Conservation (phyloP, 805 yeast species). For the Hanseniaspora pseudoguilliermondii region DNA sequence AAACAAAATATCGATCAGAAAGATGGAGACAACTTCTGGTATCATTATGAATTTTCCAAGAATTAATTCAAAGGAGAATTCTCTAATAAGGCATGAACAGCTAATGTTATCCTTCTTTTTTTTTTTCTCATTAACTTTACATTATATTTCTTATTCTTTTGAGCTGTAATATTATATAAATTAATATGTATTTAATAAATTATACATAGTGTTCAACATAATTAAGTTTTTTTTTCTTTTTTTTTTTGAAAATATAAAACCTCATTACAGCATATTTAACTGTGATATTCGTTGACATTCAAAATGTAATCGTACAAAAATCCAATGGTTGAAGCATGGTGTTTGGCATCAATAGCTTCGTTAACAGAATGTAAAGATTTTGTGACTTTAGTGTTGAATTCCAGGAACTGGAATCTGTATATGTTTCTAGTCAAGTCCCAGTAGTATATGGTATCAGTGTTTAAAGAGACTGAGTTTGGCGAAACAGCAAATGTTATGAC, state of each 20-base stretch:
- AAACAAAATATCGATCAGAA: background rate
- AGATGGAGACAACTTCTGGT: background rate
- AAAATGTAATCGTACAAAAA: conserved; percentile 40
- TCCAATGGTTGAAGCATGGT: conserved; percentile 49
- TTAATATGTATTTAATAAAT: background rate
- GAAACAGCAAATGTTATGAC: conserved; percentile 27
- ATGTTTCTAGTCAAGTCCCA: conserved; percentile 44
- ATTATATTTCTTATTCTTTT: background rate
- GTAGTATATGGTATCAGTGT: conserved; percentile 51
- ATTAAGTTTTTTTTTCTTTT: background rate
- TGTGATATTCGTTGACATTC: conserved; percentile 22
- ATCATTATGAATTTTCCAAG: conserved; percentile 8
- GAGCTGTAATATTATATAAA: background rate
- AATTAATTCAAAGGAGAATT: background rate
- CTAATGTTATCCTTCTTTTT: no score
- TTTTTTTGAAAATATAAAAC: no score
- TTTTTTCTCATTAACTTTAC: no score
- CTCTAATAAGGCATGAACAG: no score
- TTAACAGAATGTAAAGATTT: conserved; percentile 48
- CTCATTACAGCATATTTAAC: background rate
- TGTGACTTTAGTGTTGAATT: conserved; percentile 15
- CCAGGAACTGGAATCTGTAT: conserved; percentile 33
- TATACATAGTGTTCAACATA: background rate
- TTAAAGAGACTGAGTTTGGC: conserved; percentile 43
- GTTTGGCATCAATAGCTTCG: conserved; percentile 41